Base-by-base conservation (phyloP, 306 rosid species). In the Bauhinia variegata region DNA sequence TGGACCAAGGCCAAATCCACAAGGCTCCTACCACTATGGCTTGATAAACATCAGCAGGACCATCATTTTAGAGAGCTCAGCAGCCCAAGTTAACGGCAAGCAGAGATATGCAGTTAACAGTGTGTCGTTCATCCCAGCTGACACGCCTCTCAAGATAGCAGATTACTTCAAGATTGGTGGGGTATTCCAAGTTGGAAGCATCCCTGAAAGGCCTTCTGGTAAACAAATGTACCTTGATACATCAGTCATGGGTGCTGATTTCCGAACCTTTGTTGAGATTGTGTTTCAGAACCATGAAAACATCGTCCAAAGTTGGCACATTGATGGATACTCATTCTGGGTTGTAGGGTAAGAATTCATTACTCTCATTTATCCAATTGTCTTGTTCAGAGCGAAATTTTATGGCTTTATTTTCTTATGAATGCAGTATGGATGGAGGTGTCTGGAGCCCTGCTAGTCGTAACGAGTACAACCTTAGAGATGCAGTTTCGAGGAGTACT, bases 1-100 rank as follows among this genome's bases (percentile, higher is more conserved):
- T 79, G 98, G 98, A 60, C 98, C 97, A 19, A 88, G 97, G 63
- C 98, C 98, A 16, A 93, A 93, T 52, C 98, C 98, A 11, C 97
- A 93, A 43, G 98, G 98, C 4, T 93, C 98, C 0, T 93, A 93
- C 74, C 98, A 93, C 71, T 93, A 93, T 57, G 98, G 98, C 58
- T 61, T 74, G 0, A 77, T 89, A 39, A 88, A 86, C 78, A 61
- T 87, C 0, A 83, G 87, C 52, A 89, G 87, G 70, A 93, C 93
- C 28, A 81, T 93, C 50, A 63, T 4, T 5, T 53, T 93, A 32
- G 70, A 64, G 77, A 93, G 96, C 75, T 89, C 89, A 4, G 85
- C 96, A 39, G 90, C 86, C 43, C 89, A 73, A 76, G 96, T 92
- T 2, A 49, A 76, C 36, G 51, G 82, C 7, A 92, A 87, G 62